phyloP scores from a whole-genome alignment of 1,284 basidiomycete species.

The Stereum hirsutum region DNA sequence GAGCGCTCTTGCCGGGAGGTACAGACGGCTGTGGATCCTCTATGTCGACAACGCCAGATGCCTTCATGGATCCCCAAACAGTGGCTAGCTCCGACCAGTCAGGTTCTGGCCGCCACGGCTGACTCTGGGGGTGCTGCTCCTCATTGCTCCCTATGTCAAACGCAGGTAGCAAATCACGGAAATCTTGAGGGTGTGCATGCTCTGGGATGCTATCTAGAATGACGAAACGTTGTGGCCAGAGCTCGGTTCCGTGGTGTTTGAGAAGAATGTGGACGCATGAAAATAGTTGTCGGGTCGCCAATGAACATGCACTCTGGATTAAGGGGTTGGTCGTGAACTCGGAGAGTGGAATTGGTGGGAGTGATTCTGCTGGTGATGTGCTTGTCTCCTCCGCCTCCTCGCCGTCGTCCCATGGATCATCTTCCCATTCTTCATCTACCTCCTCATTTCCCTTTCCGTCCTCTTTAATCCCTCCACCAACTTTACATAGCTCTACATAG shows the following conservation, averaged over 20 bases:
- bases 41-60: conserved; percentile 12
- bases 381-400: conserved; percentile 14
- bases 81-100: conserved; percentile 50
- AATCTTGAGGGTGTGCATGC: conserved; percentile 56
- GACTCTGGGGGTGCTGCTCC: conserved; percentile 28
- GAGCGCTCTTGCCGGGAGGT: not conserved
- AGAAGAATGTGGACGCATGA: conserved; percentile 48
- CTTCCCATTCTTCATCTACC: conserved; percentile 58
- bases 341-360: conserved; percentile 45
- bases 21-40: not conserved
- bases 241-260: conserved; percentile 38
- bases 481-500: conserved; percentile 49
- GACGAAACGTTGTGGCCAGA: conserved; percentile 65
- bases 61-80: conserved; percentile 31
- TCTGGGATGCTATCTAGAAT: conserved; percentile 71
- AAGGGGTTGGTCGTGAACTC: conserved; percentile 58
- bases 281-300: conserved; percentile 59
- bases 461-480: conserved; percentile 19
- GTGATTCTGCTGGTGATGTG: conserved; percentile 12
- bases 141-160: conserved; percentile 36
- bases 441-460: conserved; percentile 14
- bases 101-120: conserved; percentile 35
- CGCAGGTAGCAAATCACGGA: conserved; percentile 55
- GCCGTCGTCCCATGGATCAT: conserved; percentile 73
- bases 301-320: conserved; percentile 45